Evolutionary conservation across 129 eudicot genomes (phyloP).

Genomic region (Helianthus tuberosus): DNA sequence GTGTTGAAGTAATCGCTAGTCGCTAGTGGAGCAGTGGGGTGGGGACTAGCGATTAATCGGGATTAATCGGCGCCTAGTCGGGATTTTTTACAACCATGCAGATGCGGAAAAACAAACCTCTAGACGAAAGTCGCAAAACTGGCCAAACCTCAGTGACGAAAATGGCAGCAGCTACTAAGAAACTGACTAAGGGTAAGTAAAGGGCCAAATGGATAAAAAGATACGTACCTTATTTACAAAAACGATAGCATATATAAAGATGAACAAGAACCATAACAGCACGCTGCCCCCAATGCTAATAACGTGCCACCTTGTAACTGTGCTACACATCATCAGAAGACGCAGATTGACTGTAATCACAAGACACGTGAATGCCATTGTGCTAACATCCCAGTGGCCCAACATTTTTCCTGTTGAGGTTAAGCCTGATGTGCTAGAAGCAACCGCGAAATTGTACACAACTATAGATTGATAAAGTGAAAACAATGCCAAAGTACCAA

Average conservation of each 20-base stretch:
- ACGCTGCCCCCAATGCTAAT: constrained; percentile 93
- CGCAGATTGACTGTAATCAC: constrained; percentile 89
- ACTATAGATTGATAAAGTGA: constrained; percentile 79
- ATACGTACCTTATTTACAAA: constrained; percentile 56
- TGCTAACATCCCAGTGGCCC: constrained; percentile 96
- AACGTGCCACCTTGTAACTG: constrained; percentile 91
- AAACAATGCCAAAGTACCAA: constrained; percentile 72
- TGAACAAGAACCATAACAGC: constrained; percentile 75
- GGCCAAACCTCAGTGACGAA: too few species aligned
- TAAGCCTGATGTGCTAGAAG: constrained; percentile 60
- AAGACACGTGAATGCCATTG: constrained; percentile 87
- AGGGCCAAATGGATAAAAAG: background rate
- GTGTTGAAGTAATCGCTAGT: too few species aligned
- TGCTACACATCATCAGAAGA: constrained; percentile 86
- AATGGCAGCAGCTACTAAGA: background rate
- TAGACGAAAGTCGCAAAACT: too few species aligned
- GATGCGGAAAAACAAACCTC: too few species aligned
- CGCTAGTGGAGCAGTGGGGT: too few species aligned
- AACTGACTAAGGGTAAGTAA: background rate
- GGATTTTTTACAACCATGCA: too few species aligned
- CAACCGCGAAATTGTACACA: constrained; percentile 65
- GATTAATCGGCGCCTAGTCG: too few species aligned
- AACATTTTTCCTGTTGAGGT: constrained; percentile 79
- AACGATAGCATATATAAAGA: constrained; percentile 70
- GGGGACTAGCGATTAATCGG: too few species aligned